phyloP scores from a whole-genome alignment of 345 rosid species.

The Diplotaxis tenuifolia region DNA sequence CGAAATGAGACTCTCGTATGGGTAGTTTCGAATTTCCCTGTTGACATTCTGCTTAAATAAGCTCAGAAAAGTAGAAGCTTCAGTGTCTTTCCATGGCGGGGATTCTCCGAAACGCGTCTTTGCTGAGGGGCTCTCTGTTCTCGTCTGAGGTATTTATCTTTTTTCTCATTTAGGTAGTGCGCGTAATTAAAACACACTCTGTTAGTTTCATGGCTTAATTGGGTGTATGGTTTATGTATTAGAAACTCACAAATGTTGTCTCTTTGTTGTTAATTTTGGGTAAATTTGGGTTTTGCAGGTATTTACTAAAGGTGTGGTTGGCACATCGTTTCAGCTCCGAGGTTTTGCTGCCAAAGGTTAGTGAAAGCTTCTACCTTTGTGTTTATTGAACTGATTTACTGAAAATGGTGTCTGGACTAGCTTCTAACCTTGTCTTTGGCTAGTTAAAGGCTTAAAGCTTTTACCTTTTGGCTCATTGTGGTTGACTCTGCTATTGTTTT shows the following conservation, averaged over 20 bases:
- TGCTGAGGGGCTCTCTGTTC: conserved; percentile 40
- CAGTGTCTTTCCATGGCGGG: conserved; percentile 48
- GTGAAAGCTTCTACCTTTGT: conserved; percentile 20
- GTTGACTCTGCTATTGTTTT: not conserved
- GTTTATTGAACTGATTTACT: not conserved
- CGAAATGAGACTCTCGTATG: not conserved
- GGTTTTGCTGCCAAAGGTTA: conserved; percentile 68
- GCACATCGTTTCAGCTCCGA: conserved; percentile 51
- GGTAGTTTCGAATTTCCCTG: conserved; percentile 17
- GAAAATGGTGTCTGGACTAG: too few relatives aligned
- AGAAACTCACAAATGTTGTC: conserved; percentile 22
- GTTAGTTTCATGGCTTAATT: not conserved
- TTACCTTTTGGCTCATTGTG: not conserved
- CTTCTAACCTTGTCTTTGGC: too few relatives aligned
- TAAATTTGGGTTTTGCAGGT: conserved; percentile 46
- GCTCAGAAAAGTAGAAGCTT: not conserved
- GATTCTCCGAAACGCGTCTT: conserved; percentile 50
- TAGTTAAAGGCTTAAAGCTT: not conserved
- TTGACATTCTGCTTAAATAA: not conserved
- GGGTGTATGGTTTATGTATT: not conserved
- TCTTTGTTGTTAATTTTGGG: not conserved
- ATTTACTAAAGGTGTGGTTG: conserved; percentile 40
- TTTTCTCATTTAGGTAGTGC: conserved; percentile 12
- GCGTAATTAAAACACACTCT: not conserved
- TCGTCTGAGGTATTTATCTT: conserved; percentile 43